Evolutionary conservation across 1,139 yeast genomes (phyloP).

Genomic region (Yamadazyma conglobata): DNA sequence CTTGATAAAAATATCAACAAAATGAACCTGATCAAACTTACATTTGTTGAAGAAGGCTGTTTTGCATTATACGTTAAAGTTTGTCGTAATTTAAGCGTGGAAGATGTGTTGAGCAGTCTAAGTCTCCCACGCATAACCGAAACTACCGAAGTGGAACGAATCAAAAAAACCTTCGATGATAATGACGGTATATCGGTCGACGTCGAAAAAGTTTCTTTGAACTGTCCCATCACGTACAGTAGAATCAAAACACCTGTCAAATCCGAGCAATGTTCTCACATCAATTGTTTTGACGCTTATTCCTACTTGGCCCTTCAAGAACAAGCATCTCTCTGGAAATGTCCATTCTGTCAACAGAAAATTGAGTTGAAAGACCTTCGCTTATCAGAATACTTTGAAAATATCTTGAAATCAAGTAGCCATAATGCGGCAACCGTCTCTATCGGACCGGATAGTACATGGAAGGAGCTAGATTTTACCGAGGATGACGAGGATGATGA

Average conservation of each 20-base stretch:
- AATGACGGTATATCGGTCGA: conserved; percentile 60
- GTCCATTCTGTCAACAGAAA: conserved; percentile 57
- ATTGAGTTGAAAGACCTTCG: conserved; percentile 51
- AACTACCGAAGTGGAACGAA: conserved; percentile 16
- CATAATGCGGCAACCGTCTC: conserved; percentile 53
- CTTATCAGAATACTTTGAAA: conserved; percentile 57
- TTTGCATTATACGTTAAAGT: conserved; percentile 51
- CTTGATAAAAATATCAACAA: conserved; percentile 14
- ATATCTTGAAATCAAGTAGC: conserved; percentile 41
- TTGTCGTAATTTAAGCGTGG: conserved; percentile 46
- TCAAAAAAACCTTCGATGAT: conserved; percentile 42
- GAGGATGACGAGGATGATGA: conserved; percentile 18
- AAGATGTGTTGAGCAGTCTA: conserved; percentile 25
- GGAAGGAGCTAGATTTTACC: conserved; percentile 29
- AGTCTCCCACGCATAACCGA: conserved; percentile 5
- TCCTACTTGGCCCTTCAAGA: conserved; percentile 58
- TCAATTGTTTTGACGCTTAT: conserved; percentile 70
- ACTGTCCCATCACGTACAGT: conserved; percentile 64
- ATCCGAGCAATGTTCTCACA: conserved; percentile 57
- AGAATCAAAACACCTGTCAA: conserved; percentile 60
- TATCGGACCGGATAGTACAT: conserved; percentile 55
- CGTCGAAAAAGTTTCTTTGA: conserved; percentile 52
- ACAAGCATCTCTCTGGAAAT: conserved; percentile 62
- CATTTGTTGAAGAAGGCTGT: conserved; percentile 50
- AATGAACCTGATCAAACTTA: conserved; percentile 42